Evolutionary conservation across 495 filamentous ascomycete species (phyloP).

Genomic region (Bombardia bombarda): DNA sequence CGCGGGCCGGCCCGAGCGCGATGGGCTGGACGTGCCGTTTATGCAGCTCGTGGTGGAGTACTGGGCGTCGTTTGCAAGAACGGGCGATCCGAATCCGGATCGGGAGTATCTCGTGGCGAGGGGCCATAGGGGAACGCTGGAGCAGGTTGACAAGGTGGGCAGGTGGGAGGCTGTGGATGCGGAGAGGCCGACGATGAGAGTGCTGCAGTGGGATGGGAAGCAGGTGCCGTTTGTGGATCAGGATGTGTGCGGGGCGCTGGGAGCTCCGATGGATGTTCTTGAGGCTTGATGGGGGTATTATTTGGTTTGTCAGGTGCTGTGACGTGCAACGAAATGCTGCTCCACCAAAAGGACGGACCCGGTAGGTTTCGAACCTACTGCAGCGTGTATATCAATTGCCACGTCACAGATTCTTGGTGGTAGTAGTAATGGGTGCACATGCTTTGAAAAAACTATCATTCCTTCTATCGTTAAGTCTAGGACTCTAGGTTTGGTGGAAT

Average conservation of each 20-base stretch:
- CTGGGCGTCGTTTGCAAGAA: slow-evolving; percentile 19
- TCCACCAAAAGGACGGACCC: no score
- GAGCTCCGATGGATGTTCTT: slow-evolving; percentile 13
- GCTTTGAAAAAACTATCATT: no score
- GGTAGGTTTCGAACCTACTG: no score
- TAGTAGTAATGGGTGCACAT: no score
- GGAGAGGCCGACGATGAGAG: slow-evolving; percentile 10
- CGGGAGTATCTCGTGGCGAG: slow-evolving; percentile 10
- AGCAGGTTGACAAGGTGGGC: slow-evolving; percentile 11
- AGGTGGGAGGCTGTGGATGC: slow-evolving; percentile 15
- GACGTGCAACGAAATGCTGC: no score
- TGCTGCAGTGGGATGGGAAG: slow-evolving; percentile 23
- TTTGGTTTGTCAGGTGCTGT: no score
- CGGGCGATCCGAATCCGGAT: slow-evolving; percentile 19
- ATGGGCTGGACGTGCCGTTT: slow-evolving; percentile 20
- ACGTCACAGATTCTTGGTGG: no score
- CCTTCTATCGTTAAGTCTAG: no score
- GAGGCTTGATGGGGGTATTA: no score
- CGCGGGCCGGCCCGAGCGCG: slow-evolving; percentile 15
- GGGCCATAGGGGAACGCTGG: slow-evolving; percentile 13
- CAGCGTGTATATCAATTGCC: no score
- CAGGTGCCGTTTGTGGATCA: slow-evolving; percentile 15
- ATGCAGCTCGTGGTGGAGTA: slow-evolving; percentile 20
- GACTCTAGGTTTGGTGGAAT: no score
- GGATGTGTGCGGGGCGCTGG: slow-evolving; percentile 16